Percentiles rank a stretch among this genome's conserved stretches.
These are phyloP conservation scores for Colletotrichum phormii DNA, from an alignment of 2,329 filamentous ascomycete genomes.

Conservation along the genomic window DNA sequence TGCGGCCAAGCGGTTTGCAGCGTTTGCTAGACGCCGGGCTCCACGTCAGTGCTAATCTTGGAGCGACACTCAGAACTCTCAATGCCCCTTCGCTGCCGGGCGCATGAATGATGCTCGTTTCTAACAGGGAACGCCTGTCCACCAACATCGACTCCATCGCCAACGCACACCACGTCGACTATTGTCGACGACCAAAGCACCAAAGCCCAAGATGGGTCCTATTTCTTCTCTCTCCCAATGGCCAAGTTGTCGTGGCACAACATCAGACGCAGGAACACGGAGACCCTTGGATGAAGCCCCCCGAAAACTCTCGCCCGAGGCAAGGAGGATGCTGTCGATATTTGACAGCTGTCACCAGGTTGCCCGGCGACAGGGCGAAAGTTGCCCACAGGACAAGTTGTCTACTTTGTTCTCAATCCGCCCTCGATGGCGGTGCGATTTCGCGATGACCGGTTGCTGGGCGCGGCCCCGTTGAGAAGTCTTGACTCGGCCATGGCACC, in stretches of 20 bases:
- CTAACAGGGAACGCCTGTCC: conserved; percentile 28
- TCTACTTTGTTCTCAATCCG: not conserved
- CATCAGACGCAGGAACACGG: conserved; percentile 27
- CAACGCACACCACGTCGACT: conserved; percentile 9
- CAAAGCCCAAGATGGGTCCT: not conserved
- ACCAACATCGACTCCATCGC: not conserved
- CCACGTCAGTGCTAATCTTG: conserved; percentile 14
- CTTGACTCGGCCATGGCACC: conserved; percentile 15
- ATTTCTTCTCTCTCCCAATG: not conserved
- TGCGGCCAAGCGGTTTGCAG: conserved; percentile 22
- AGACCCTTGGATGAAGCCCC: conserved; percentile 18
- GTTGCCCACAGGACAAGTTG: not conserved
- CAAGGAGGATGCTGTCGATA: conserved; percentile 34
- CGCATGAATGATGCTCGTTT: conserved; percentile 36
- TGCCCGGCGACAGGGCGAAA: conserved; percentile 16
- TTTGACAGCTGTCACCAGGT: conserved; percentile 32
- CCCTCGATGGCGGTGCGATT: conserved; percentile 14
- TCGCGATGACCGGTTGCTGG: not conserved
- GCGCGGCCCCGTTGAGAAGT: not conserved
- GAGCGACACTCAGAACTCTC: conserved; percentile 12
- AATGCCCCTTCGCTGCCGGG: not conserved
- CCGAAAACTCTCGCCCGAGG: not conserved
- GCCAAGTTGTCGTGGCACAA: conserved; percentile 25
- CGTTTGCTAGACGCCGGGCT: conserved; percentile 20
- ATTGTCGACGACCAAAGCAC: not conserved